Conservation (phyloP, 495 filamentous ascomycete genomes). For the Talaromyces ruber region DNA sequence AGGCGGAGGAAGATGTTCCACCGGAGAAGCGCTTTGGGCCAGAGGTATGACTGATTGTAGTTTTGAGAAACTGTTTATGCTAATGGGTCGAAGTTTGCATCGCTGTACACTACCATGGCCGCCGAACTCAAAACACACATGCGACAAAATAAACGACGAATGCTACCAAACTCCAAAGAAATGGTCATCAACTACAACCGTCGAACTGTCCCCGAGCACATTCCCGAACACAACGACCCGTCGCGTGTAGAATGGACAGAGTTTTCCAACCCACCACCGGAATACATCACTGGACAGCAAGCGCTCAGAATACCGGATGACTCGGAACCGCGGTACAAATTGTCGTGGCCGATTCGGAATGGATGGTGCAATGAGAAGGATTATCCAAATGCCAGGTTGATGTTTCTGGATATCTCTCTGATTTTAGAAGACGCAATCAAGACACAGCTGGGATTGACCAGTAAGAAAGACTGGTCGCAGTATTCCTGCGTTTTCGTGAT, state of each 20-base stretch:
- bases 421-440: slow-evolving; percentile 83
- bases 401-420: slow-evolving; percentile 77
- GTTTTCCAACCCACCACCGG: slow-evolving; percentile 54
- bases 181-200: slow-evolving; percentile 88
- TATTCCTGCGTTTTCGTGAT: slow-evolving; percentile 94
- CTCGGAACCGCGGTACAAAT: slow-evolving; percentile 81
- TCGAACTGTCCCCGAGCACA: slow-evolving; percentile 68
- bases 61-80: neutral
- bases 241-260: slow-evolving; percentile 94
- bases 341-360: slow-evolving; percentile 83
- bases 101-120: slow-evolving; percentile 72
- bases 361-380: slow-evolving; percentile 88
- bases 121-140: slow-evolving; percentile 81
- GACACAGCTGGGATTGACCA: slow-evolving; percentile 66
- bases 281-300: slow-evolving; percentile 70
- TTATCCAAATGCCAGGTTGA: slow-evolving; percentile 63
- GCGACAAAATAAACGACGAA: slow-evolving; percentile 84
- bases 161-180: slow-evolving; percentile 92
- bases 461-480: slow-evolving; percentile 72
- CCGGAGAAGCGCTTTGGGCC: slow-evolving; percentile 79
- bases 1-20: slow-evolving; percentile 38
- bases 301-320: slow-evolving; percentile 81
- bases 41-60: slow-evolving; percentile 45
- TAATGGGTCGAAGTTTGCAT: slow-evolving; percentile 47
- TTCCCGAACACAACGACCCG: slow-evolving; percentile 89